These are phyloP conservation scores for Trebouxia sp. DNA, from an alignment of 139 green algal genomes.

Conservation along the genomic window DNA sequence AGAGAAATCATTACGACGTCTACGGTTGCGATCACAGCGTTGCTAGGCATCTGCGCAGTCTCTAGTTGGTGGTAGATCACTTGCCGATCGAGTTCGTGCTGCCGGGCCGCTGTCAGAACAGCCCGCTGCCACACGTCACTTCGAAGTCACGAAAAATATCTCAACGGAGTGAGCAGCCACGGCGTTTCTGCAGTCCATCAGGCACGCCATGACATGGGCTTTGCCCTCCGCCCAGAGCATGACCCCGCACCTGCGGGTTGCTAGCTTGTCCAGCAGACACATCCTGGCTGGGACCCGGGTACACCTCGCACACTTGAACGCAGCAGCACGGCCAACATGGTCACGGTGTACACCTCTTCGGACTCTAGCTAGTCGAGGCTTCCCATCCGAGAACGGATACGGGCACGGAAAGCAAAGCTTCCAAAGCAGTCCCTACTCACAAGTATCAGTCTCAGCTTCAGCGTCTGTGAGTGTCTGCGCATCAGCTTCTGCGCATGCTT, in stretches of 20 bases:
- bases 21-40: too few species aligned
- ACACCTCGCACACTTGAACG: neutral
- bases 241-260: neutral
- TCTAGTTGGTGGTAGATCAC: too few species aligned
- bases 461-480: constrained; percentile 13
- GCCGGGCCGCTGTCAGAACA: too few species aligned
- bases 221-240: constrained; percentile 3
- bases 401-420: neutral
- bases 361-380: neutral
- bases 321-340: neutral
- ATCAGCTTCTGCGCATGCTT: neutral
- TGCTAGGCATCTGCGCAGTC: too few species aligned
- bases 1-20: too few species aligned
- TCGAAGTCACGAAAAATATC: too few species aligned
- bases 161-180: constrained; percentile 15
- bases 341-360: neutral
- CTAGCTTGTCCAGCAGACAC: constrained; percentile 8
- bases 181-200: constrained; percentile 2
- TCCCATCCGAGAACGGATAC: neutral
- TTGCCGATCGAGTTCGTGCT: too few species aligned
- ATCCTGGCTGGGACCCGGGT: neutral
- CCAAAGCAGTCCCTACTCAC: neutral
- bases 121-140: too few species aligned
- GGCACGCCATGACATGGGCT: constrained; percentile 11
- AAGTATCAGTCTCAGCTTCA: constrained; percentile 16